Evolutionary conservation across 768 basidiomycete genomes (phyloP).

Genomic region (Mycena kentingensis): DNA sequence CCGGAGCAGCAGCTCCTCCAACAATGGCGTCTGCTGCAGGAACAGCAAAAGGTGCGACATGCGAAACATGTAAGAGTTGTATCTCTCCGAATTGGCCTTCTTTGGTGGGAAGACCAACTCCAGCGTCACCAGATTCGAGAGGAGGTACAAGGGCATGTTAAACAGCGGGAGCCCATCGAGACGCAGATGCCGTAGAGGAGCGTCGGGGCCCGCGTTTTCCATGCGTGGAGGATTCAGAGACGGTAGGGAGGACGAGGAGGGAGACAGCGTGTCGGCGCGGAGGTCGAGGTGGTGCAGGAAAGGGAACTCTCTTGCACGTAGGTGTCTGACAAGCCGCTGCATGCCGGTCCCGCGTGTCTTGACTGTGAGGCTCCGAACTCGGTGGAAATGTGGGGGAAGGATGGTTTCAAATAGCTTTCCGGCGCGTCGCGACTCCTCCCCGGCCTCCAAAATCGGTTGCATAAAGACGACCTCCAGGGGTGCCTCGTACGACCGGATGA

Average conservation of each 20-base stretch:
- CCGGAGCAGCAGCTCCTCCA: conserved; percentile 46
- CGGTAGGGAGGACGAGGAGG: background rate
- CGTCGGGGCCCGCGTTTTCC: conserved; percentile 6
- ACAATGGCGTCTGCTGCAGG: conserved; percentile 38
- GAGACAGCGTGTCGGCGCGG: conserved; percentile 12
- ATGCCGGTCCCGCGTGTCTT: conserved; percentile 33
- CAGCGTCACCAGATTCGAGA: conserved; percentile 42
- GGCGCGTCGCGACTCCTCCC: conserved; percentile 22
- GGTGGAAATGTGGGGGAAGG: conserved; percentile 26
- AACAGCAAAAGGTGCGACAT: conserved; percentile 43
- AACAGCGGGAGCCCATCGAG: conserved; percentile 45
- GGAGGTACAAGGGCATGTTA: conserved; percentile 37
- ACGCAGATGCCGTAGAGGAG: conserved; percentile 37
- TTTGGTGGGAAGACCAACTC: conserved; percentile 44
- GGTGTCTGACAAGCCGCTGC: conserved; percentile 26
- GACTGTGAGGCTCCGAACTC: conserved; percentile 37
- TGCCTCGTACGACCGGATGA: conserved; percentile 37
- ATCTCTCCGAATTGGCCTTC: conserved; percentile 15
- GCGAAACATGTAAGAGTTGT: conserved; percentile 37
- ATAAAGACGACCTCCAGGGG: conserved; percentile 37
- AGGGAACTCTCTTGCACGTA: conserved; percentile 16
- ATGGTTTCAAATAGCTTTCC: conserved; percentile 28
- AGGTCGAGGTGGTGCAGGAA: conserved; percentile 31
- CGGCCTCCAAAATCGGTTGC: conserved; percentile 5
- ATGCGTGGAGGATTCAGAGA: conserved; percentile 8